A percentile compares a stretch with the other conserved stretches of the same genome.
Conservation (phyloP, 495 filamentous ascomycete species). For the Neohortaea acidophila region DNA sequence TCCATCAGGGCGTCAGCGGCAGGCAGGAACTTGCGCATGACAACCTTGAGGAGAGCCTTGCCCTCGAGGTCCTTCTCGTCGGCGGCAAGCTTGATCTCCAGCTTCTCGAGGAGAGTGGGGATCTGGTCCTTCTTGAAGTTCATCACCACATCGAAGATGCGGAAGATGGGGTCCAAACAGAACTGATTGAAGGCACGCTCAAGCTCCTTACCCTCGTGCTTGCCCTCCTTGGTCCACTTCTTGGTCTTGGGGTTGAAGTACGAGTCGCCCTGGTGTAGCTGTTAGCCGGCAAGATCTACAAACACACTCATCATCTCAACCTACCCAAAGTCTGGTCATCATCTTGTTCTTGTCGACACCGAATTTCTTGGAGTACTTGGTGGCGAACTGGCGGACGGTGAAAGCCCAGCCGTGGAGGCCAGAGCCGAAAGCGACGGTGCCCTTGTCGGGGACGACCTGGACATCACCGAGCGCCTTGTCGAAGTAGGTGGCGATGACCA, state of each 20-base stretch:
- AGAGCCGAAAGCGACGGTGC: slow-evolving; percentile 97
- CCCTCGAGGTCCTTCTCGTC: slow-evolving; percentile 92
- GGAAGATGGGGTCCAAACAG: slow-evolving; percentile 98
- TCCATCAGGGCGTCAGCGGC: slow-evolving; percentile 96
- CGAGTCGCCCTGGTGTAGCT: slow-evolving; percentile 62
- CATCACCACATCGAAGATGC: slow-evolving; percentile 88
- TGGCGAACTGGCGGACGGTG: slow-evolving; percentile 95
- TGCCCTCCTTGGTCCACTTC: slow-evolving; percentile 89
- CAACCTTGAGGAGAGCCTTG: slow-evolving; percentile 90
- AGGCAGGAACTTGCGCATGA: slow-evolving; percentile 97
- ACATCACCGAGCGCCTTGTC: slow-evolving; percentile 95
- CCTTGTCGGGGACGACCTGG: slow-evolving; percentile 91
- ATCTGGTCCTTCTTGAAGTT: slow-evolving; percentile 98
- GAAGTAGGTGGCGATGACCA: slow-evolving; percentile 96
- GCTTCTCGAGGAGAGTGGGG: slow-evolving; percentile 66
- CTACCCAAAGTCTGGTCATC: slow-evolving; percentile 98
- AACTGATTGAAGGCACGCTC: slow-evolving; percentile 99
- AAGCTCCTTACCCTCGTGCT: slow-evolving; percentile 66
- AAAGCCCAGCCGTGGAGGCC: slow-evolving; percentile 99
- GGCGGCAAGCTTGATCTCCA: slow-evolving; percentile 68
- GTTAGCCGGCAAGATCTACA: slow-evolving; percentile 6
- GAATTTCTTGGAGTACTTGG: slow-evolving; percentile 97
- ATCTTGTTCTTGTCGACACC: slow-evolving; percentile 99
- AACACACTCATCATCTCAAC: slow-evolving; percentile 2
- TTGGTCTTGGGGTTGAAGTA: slow-evolving; percentile 99